Conservation (phyloP, 2,329 filamentous ascomycete genomes). For the Apiospora sp. region DNA sequence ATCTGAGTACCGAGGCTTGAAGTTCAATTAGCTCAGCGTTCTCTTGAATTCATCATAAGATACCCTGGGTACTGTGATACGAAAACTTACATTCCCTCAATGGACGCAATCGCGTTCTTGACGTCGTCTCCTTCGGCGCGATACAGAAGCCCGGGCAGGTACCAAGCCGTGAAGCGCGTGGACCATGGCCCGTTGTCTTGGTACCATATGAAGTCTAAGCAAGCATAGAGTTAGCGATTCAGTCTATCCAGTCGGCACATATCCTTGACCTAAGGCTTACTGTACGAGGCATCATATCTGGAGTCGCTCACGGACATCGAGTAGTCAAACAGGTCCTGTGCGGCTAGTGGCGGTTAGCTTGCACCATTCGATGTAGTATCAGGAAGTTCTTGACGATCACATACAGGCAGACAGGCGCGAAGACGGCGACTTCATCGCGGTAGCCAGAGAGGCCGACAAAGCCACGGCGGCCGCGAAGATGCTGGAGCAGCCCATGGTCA, state of each 20-base stretch:
- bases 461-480: constrained; percentile 6
- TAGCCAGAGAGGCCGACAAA: constrained; percentile 7
- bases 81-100: constrained; percentile 44
- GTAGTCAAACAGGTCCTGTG: constrained; percentile 48
- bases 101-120: constrained; percentile 44
- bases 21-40: not conserved
- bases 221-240: not conserved
- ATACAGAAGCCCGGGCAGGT: constrained; percentile 47
- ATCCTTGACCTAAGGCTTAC: not conserved
- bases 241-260: not conserved
- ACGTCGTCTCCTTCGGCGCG: constrained; percentile 46
- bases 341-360: constrained; percentile 35
- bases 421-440: constrained; percentile 12
- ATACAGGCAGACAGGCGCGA: constrained; percentile 19
- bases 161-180: constrained; percentile 53
- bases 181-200: constrained; percentile 52
- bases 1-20: constrained; percentile 44
- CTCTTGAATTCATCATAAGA: not conserved
- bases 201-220: constrained; percentile 47
- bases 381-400: not conserved
- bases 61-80: no score
- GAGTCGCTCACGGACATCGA: constrained; percentile 49
- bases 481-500: constrained; percentile 1
- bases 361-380: not conserved
- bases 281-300: constrained; percentile 51